phyloP scores from a whole-genome alignment of 2,329 filamentous ascomycete species.

The Diaporthe eres region DNA sequence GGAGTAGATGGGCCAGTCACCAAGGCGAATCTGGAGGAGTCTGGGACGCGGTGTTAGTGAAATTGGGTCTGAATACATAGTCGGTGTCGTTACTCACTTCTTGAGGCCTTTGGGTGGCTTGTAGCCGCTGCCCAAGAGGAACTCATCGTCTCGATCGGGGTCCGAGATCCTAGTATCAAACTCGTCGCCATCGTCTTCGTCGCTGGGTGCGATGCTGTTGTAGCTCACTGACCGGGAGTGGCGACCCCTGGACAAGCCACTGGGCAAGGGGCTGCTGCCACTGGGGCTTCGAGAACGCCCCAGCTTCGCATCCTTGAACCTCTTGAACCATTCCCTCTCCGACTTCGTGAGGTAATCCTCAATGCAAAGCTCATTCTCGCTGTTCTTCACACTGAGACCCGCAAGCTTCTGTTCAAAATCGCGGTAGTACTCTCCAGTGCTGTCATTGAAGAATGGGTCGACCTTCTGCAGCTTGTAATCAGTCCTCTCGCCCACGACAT shows the following conservation, averaged over 20 bases:
- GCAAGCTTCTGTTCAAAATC: slow-evolving; percentile 71
- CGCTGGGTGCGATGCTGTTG: slow-evolving; percentile 50
- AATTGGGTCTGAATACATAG: background rate
- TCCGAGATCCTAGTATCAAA: slow-evolving; percentile 43
- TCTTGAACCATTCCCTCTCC: slow-evolving; percentile 76
- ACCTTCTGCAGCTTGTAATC: slow-evolving; percentile 76
- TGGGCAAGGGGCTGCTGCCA: slow-evolving; percentile 45
- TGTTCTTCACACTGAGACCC: slow-evolving; percentile 67
- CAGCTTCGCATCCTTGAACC: slow-evolving; percentile 70
- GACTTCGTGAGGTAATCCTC: slow-evolving; percentile 75
- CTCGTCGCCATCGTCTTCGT: slow-evolving; percentile 50
- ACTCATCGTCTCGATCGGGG: slow-evolving; percentile 62
- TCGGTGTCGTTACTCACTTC: slow-evolving; percentile 54
- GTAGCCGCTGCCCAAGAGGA: slow-evolving; percentile 69
- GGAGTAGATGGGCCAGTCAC: slow-evolving; percentile 75
- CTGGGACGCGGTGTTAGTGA: slow-evolving; percentile 27
- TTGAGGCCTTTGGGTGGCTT: slow-evolving; percentile 68
- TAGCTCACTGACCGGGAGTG: slow-evolving; percentile 48
- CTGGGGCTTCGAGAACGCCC: slow-evolving; percentile 60
- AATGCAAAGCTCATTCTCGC: slow-evolving; percentile 71
- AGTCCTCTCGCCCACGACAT: slow-evolving; percentile 71
- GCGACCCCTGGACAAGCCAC: slow-evolving; percentile 43
- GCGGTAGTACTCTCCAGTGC: slow-evolving; percentile 71
- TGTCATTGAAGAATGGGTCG: slow-evolving; percentile 77
- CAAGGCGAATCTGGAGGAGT: slow-evolving; percentile 65